Conservation (phyloP, 2,329 filamentous ascomycete species). For the Cordyceps pruinosa region DNA sequence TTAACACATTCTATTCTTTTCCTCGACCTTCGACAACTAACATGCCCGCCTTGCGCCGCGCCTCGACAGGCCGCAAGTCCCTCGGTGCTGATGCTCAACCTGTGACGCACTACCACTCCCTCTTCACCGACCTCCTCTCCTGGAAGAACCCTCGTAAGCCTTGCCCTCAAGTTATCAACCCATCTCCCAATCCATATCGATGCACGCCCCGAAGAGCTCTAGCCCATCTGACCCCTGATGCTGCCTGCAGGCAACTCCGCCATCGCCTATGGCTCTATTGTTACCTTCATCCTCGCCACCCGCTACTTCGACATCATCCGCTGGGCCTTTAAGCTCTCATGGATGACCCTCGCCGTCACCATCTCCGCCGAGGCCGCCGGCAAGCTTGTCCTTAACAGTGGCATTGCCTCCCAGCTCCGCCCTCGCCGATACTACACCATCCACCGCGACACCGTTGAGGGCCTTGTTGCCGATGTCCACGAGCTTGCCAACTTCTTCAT, state of each 20-base stretch:
- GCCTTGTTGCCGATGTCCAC: constrained; percentile 55
- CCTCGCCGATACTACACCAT: constrained; percentile 62
- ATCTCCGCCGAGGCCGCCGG: constrained; percentile 55
- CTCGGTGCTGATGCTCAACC: constrained; percentile 34
- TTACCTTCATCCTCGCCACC: constrained; percentile 54
- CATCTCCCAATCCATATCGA: no score
- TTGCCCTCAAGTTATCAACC: not conserved
- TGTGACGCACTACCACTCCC: constrained; percentile 63
- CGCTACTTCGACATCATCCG: constrained; percentile 61
- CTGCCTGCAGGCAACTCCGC: constrained; percentile 49
- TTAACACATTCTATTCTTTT: not conserved
- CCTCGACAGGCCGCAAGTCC: constrained; percentile 7
- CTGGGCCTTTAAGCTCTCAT: constrained; percentile 59
- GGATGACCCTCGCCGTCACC: constrained; percentile 53
- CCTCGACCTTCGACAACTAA: not conserved
- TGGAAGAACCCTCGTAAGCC: constrained; percentile 61
- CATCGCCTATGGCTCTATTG: constrained; percentile 54
- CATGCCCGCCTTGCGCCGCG: not conserved
- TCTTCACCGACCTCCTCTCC: constrained; percentile 62
- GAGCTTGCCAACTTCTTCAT: constrained; percentile 67
- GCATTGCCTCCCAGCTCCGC: constrained; percentile 58
- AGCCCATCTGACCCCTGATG: constrained; percentile 15
- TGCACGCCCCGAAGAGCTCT: not conserved
- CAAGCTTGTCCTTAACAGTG: constrained; percentile 54
- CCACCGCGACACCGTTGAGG: constrained; percentile 54